Evolutionary conservation across 345 rosid species (phyloP).

Genomic region (Eutrema heterophyllum): DNA sequence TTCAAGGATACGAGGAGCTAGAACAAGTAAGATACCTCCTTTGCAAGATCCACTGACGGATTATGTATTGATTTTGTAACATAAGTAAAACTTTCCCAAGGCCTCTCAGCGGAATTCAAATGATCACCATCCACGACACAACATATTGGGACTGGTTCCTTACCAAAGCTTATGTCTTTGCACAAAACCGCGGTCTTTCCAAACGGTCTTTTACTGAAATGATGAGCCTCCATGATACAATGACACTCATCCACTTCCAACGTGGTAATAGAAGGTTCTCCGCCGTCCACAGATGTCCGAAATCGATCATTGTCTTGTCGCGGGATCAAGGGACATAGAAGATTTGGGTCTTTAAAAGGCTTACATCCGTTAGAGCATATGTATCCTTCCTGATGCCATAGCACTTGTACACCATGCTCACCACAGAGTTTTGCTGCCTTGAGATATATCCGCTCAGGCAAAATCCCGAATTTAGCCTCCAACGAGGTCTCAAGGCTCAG

Average conservation of each 20-base stretch:
- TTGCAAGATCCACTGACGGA: slow-evolving; percentile 42
- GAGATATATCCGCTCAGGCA: slow-evolving; percentile 72
- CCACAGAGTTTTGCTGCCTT: slow-evolving; percentile 96
- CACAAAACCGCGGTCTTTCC: slow-evolving; percentile 54
- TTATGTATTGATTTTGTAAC: slow-evolving; percentile 54
- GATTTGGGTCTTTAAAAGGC: slow-evolving; percentile 41
- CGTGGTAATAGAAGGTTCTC: slow-evolving; percentile 30
- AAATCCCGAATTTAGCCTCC: slow-evolving; percentile 66
- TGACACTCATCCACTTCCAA: slow-evolving; percentile 89
- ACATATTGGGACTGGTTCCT: slow-evolving; percentile 61
- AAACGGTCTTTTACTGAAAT: slow-evolving; percentile 43
- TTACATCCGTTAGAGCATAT: slow-evolving; percentile 79
- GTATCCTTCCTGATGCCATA: slow-evolving; percentile 82
- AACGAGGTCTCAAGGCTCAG: slow-evolving; percentile 65
- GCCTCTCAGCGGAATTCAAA: slow-evolving; percentile 43
- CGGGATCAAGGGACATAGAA: slow-evolving; percentile 37
- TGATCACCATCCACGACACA: slow-evolving; percentile 70
- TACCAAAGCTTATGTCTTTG: slow-evolving; percentile 82
- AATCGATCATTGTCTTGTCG: slow-evolving; percentile 34
- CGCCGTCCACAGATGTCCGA: slow-evolving; percentile 18
- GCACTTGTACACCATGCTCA: slow-evolving; percentile 75
- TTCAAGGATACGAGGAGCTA: not conserved
- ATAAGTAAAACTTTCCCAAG: slow-evolving; percentile 82
- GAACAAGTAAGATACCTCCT: slow-evolving; percentile 48
- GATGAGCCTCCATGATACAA: slow-evolving; percentile 56